Base-by-base conservation (phyloP, 108 stramenopile genomes). In the Phaeodactylum tricornutum region DNA sequence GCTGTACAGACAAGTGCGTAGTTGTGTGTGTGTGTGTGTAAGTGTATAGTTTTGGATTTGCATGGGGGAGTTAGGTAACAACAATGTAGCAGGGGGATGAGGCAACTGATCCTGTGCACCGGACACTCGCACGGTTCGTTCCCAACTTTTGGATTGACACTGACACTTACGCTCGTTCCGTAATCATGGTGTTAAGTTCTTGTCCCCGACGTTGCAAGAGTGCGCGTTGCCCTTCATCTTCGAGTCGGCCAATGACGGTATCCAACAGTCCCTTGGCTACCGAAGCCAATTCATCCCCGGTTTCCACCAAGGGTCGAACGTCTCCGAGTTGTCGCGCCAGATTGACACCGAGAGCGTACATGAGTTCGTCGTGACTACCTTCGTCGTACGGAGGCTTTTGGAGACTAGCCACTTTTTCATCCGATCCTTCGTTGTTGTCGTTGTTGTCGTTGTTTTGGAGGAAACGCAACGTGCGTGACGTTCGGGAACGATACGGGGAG, bases 301-400 rank as follows among this genome's bases (percentile, higher is more conserved):
- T 69, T 53, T 79, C 78, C 1, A 89, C 79, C 34, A 89, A 57
- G 2, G 87, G 82, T 30, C 77, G 64, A 31, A 89, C 47, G 64
- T 89, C 87, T 15, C 87, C 82, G 22, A 58, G 25, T 28, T 58
- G 48, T 43, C 64, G 21, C 12, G 69, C 72, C 23, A 89, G 62
- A 41, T 89, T 89, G 44, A 89, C 75, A 0, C 87, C 87, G 21
- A 89, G 56, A 2, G 78, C 63, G 40, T 89, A 89, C 82, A 89
- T 79, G 29, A 89, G 64, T 43, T 89, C 82, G 17, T 77, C 75
- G 47, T 89, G 87, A 1, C 74, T 65, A 25, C 77, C 87, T 36
- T 61, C 43, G 50, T 88, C 80, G 24, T 27, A 15, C 2, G 47
- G 47, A 30, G 47, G 29, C 28, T 48, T n/a, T n/a, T n/a, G n/a